Evolutionary conservation across 2,329 filamentous ascomycete species (phyloP).

Genomic region (Dothideomycetes sp.): DNA sequence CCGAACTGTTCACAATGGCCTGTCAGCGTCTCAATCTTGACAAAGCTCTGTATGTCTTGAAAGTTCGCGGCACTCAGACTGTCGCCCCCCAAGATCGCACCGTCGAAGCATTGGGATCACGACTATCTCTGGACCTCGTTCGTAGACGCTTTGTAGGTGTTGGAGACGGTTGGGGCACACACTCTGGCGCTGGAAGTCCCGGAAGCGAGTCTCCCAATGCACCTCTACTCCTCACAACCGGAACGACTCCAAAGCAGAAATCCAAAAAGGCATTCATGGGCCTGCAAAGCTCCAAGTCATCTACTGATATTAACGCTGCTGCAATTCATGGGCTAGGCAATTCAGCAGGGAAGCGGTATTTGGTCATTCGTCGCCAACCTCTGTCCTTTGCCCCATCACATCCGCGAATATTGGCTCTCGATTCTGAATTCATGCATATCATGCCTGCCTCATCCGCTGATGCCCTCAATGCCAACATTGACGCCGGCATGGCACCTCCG

Average conservation of each 20-base stretch:
- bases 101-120: conserved; percentile 66
- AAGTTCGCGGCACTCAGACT: conserved; percentile 62
- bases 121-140: conserved; percentile 64
- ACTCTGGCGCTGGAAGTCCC: conserved; percentile 58
- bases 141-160: conserved; percentile 60
- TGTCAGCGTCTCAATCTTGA: conserved; percentile 70
- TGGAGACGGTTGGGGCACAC: conserved; percentile 13
- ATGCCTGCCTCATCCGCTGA: conserved; percentile 41
- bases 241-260: conserved; percentile 35
- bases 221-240: conserved; percentile 45
- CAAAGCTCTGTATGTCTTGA: conserved; percentile 68
- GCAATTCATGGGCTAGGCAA: conserved; percentile 9
- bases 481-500: conserved; percentile 11
- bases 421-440: conserved; percentile 79
- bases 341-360: conserved; percentile 51
- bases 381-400: conserved; percentile 70
- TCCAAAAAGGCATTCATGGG: conserved; percentile 18
- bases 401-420: conserved; percentile 66
- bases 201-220: conserved; percentile 60
- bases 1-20: conserved; percentile 67
- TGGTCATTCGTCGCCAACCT: conserved; percentile 70
- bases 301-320: conserved; percentile 31
- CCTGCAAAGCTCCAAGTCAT: conserved; percentile 7
- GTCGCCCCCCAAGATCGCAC: conserved; percentile 68
- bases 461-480: conserved; percentile 23